Conservation (phyloP, 169 alveolate species). For the Plasmodium gonderi region DNA sequence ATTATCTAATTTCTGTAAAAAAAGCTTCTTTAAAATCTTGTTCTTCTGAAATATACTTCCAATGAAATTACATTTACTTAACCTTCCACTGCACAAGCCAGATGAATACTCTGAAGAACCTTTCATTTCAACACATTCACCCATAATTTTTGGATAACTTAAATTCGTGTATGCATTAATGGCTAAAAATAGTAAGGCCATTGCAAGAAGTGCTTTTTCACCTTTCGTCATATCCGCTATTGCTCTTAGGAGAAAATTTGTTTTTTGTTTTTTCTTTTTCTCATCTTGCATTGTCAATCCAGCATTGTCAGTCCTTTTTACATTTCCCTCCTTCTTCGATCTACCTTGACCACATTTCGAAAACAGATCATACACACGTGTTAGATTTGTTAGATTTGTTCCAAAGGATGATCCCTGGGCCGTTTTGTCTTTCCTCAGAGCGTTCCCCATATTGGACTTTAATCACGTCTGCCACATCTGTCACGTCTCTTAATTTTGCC, state of each 20-base stretch:
- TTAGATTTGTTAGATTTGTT: background rate
- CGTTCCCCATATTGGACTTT: constrained; percentile 18
- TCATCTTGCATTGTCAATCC: background rate
- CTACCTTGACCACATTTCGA: background rate
- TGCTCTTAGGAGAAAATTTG: constrained; percentile 35
- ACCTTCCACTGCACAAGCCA: too few relatives aligned
- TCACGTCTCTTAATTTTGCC: too few relatives aligned
- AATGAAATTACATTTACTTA: background rate
- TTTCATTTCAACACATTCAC: constrained; percentile 49
- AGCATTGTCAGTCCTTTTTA: background rate
- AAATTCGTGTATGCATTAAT: constrained; percentile 61
- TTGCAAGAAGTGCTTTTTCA: constrained; percentile 15
- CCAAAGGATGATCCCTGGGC: background rate
- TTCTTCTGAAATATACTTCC: background rate
- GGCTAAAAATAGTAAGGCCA: constrained; percentile 33
- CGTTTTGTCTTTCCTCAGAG: background rate
- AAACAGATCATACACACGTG: background rate
- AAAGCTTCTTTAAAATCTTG: background rate
- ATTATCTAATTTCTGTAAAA: background rate
- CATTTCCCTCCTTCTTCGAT: background rate
- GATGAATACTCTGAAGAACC: too few relatives aligned
- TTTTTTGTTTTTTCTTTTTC: background rate
- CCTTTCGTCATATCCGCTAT: constrained; percentile 32
- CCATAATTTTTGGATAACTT: constrained; percentile 72
- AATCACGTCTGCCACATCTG: background rate